Evolutionary conservation across 2,329 filamentous ascomycete genomes (phyloP).

Genomic region (Sordariomycetes sp.): DNA sequence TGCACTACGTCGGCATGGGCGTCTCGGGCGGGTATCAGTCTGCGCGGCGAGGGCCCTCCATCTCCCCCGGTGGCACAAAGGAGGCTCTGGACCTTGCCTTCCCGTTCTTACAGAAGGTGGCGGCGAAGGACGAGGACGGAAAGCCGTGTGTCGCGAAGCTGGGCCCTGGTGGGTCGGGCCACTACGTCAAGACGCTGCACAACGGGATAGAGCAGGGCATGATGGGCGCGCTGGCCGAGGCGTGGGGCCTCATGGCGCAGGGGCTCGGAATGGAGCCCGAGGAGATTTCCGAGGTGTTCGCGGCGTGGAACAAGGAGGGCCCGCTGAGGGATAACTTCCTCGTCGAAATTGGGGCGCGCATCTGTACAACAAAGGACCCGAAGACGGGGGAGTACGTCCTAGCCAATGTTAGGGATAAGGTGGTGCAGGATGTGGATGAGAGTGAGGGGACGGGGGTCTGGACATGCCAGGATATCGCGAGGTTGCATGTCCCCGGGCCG

Average conservation of each 20-base stretch:
- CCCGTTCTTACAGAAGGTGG: slow-evolving; percentile 45
- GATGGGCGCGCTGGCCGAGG: slow-evolving; percentile 50
- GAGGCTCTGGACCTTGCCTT: slow-evolving; percentile 43
- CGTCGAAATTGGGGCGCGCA: slow-evolving; percentile 47
- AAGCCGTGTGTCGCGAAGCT: slow-evolving; percentile 46
- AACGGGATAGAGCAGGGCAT: slow-evolving; percentile 65
- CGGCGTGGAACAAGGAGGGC: slow-evolving; percentile 44
- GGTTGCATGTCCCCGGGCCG: slow-evolving; percentile 48
- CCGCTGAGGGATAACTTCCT: slow-evolving; percentile 47
- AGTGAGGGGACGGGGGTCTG: slow-evolving; percentile 56
- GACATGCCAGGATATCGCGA: slow-evolving; percentile 48
- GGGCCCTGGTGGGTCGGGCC: slow-evolving; percentile 50
- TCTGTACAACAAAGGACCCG: slow-evolving; percentile 34
- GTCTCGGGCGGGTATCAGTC: slow-evolving; percentile 59
- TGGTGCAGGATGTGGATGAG: slow-evolving; percentile 54
- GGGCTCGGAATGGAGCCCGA: slow-evolving; percentile 45
- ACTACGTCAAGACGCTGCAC: slow-evolving; percentile 67
- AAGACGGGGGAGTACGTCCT: slow-evolving; percentile 35
- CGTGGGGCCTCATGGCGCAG: slow-evolving; percentile 48
- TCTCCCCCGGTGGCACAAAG: slow-evolving; percentile 50
- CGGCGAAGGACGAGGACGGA: slow-evolving; percentile 47
- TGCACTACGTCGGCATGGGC: slow-evolving; percentile 55
- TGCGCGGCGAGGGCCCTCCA: slow-evolving; percentile 50
- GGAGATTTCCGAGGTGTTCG: slow-evolving; percentile 45
- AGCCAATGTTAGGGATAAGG: slow-evolving; percentile 52